Conservation (phyloP, 169 alveolate genomes). For the Plasmodium coatneyi region DNA sequence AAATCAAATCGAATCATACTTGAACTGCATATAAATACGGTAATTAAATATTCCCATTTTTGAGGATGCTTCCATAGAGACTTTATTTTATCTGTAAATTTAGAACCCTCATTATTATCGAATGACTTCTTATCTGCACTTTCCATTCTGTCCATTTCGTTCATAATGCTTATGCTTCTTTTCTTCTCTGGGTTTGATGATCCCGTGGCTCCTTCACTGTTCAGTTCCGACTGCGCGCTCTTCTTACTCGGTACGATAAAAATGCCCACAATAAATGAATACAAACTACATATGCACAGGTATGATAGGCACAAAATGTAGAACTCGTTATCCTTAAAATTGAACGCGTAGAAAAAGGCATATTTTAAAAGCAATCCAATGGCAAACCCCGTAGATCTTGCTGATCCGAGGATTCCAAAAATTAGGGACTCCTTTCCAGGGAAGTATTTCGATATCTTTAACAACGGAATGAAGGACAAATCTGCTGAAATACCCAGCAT, state of each 20-base stretch:
- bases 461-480: slow-evolving; percentile 56
- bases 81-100: background rate
- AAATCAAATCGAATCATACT: slow-evolving; percentile 72
- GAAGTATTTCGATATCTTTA: slow-evolving; percentile 60
- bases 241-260: slow-evolving; percentile 45
- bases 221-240: background rate
- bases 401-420: slow-evolving; percentile 72
- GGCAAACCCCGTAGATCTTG: slow-evolving; percentile 56
- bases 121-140: background rate
- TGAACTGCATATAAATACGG: slow-evolving; percentile 55
- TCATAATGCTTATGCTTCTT: background rate
- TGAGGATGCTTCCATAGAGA: slow-evolving; percentile 55
- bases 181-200: slow-evolving; percentile 34
- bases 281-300: slow-evolving; percentile 18
- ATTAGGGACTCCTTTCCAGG: slow-evolving; percentile 52
- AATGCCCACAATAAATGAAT: slow-evolving; percentile 43
- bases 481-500: slow-evolving; percentile 72
- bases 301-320: slow-evolving; percentile 46
- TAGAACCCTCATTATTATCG: background rate
- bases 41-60: slow-evolving; percentile 67
- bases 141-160: slow-evolving; percentile 26
- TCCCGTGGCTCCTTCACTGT: slow-evolving; percentile 44
- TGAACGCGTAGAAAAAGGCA: slow-evolving; percentile 23
- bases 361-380: slow-evolving; percentile 37
- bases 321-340: slow-evolving; percentile 25